Conservation (phyloP, 768 basidiomycete genomes). For the Scleroderma bovista region DNA sequence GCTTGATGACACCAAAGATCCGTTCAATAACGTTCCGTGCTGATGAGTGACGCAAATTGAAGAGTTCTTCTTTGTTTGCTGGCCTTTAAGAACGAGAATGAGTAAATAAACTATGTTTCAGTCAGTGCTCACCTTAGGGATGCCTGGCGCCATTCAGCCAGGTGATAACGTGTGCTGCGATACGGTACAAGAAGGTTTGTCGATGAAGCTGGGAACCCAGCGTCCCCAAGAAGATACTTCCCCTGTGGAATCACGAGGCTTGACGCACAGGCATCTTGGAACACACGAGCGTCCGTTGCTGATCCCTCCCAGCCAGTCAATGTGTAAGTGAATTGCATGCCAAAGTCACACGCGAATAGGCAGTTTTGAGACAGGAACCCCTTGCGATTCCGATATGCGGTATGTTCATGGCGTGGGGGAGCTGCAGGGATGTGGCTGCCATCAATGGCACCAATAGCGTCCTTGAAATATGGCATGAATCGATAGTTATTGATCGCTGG, state of each 20-base stretch:
- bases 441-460: no score
- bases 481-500: no score
- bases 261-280: not conserved
- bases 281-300: constrained; percentile 7
- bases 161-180: constrained; percentile 32
- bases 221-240: constrained; percentile 9
- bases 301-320: constrained; percentile 13
- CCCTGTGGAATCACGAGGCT: constrained; percentile 3
- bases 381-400: no score
- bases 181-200: constrained; percentile 33
- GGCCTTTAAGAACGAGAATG: constrained; percentile 19
- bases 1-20: constrained; percentile 36
- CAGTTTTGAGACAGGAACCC: no score
- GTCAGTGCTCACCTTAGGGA: not conserved
- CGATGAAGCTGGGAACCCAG: constrained; percentile 5
- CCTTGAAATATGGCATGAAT: no score
- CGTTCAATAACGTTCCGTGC: constrained; percentile 35
- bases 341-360: no score
- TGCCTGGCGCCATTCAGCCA: constrained; percentile 29
- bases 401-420: no score
- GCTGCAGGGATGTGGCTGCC: no score
- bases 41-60: constrained; percentile 36
- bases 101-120: not conserved
- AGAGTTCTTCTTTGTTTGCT: constrained; percentile 33
- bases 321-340: constrained; percentile 5